A percentile compares a stretch with the other conserved stretches of the same genome.
Conservation (phyloP, 495 filamentous ascomycete species). For the Jackrogersella minutella region DNA sequence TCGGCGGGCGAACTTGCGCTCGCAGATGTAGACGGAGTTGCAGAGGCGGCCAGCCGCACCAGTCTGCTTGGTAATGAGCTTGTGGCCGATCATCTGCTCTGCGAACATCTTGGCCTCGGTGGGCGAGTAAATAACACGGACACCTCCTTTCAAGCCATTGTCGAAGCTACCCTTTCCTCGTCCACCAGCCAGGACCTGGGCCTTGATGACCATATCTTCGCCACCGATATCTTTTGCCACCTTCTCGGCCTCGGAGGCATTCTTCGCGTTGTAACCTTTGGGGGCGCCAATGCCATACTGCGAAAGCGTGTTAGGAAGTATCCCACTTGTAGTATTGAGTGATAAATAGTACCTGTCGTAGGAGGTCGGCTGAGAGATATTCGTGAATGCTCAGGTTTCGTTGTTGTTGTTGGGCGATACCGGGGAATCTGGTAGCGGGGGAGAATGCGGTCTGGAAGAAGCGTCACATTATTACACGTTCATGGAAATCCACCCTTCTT, state of each 20-base stretch:
- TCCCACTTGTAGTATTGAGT: slow-evolving; percentile 29
- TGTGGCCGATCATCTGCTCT: slow-evolving; percentile 99
- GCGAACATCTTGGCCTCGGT: slow-evolving; percentile 94
- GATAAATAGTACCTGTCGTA: slow-evolving; percentile 73
- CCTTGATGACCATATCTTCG: slow-evolving; percentile 99
- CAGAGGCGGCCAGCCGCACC: slow-evolving; percentile 89
- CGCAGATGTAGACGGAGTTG: slow-evolving; percentile 96
- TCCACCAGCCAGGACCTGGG: slow-evolving; percentile 96
- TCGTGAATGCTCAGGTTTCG: slow-evolving; percentile 95
- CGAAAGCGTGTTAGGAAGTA: slow-evolving; percentile 40
- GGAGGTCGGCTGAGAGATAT: slow-evolving; percentile 89
- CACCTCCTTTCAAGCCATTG: slow-evolving; percentile 98
- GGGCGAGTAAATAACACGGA: slow-evolving; percentile 94
- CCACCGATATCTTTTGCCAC: slow-evolving; percentile 88
- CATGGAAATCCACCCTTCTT: neutral
- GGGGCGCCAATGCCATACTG: slow-evolving; percentile 96
- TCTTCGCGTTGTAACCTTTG: slow-evolving; percentile 82
- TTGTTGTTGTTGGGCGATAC: slow-evolving; percentile 67
- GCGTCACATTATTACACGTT: slow-evolving; percentile 11
- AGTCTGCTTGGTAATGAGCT: slow-evolving; percentile 99
- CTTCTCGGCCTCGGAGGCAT: slow-evolving; percentile 85
- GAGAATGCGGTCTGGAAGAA: slow-evolving; percentile 44
- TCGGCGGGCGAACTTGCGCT: slow-evolving; percentile 98
- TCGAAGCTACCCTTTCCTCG: slow-evolving; percentile 97
- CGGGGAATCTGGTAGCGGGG: slow-evolving; percentile 54